Conservation (phyloP, 1,284 basidiomycete genomes). For the Apiotrichum sp. region DNA sequence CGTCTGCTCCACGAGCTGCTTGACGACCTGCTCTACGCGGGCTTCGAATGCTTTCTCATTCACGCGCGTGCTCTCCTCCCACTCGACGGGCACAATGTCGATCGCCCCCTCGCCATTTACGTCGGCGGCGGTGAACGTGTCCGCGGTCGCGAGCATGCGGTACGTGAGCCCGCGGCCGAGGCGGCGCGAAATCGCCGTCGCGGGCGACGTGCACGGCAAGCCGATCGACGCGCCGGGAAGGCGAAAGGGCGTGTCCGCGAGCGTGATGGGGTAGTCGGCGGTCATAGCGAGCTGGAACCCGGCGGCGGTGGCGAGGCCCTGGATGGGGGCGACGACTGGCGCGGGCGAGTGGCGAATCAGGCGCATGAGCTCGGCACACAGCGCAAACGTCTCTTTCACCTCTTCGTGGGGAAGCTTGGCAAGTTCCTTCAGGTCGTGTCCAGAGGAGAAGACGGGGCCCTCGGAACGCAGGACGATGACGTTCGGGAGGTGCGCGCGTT, state of each 20-base stretch:
- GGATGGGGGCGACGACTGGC: slow-evolving; percentile 13
- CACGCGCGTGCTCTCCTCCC: slow-evolving; percentile 7
- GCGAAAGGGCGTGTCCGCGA: slow-evolving; percentile 12
- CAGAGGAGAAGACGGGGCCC: slow-evolving; percentile 16
- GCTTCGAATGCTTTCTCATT: slow-evolving; percentile 6
- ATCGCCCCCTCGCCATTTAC: slow-evolving; percentile 6
- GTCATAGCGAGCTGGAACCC: slow-evolving; percentile 18
- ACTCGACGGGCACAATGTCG: slow-evolving; percentile 14
- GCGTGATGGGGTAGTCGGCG: slow-evolving; percentile 18
- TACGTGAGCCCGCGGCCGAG: slow-evolving; percentile 13
- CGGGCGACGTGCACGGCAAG: slow-evolving; percentile 13
- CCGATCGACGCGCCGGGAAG: slow-evolving; percentile 16
- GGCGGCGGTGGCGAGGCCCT: slow-evolving; percentile 15
- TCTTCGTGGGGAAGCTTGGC: slow-evolving; percentile 11
- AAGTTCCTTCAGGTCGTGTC: slow-evolving; percentile 18
- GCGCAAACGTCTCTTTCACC: slow-evolving; percentile 18
- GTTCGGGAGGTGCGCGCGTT: slow-evolving; percentile 10
- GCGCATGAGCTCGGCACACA: slow-evolving; percentile 18
- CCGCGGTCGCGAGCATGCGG: slow-evolving; percentile 17
- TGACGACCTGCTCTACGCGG: slow-evolving; percentile 9
- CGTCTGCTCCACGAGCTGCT: slow-evolving; percentile 2
- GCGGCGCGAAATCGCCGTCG: slow-evolving; percentile 11
- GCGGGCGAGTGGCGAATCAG: slow-evolving; percentile 14
- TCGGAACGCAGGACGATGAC: slow-evolving; percentile 15
- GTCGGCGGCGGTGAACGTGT: slow-evolving; percentile 9